A percentile compares a stretch with the other conserved stretches of the same genome.
Conservation (phyloP, 805 yeast genomes). For the Gaillardinia entomophila region DNA sequence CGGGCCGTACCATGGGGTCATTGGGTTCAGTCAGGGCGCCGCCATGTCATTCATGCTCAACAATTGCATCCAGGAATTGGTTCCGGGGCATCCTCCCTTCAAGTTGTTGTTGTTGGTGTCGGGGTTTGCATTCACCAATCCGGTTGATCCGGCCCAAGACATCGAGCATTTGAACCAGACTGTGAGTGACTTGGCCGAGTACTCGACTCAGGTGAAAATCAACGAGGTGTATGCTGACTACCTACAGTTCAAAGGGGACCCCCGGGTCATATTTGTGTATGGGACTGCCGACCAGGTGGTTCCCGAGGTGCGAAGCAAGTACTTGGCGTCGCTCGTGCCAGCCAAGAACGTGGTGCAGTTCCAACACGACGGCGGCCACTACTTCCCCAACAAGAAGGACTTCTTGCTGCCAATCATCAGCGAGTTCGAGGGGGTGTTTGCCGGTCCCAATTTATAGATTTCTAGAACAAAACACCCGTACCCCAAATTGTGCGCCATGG, state of each 20-base stretch:
- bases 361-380: conserved; percentile 34
- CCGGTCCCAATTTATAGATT: conserved; percentile 2
- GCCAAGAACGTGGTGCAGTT: conserved; percentile 9
- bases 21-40: conserved; percentile 42
- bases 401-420: conserved; percentile 13
- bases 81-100: conserved; percentile 21
- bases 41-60: conserved; percentile 28
- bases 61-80: conserved; percentile 13
- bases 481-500: conserved; percentile 7
- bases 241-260: conserved; percentile 9
- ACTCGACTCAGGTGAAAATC: conserved; percentile 12
- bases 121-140: conserved; percentile 30
- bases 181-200: conserved; percentile 18
- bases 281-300: conserved; percentile 29
- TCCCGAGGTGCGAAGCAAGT: conserved; percentile 23
- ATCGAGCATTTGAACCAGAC: conserved; percentile 11
- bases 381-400: conserved; percentile 23
- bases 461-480: not conserved
- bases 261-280: conserved; percentile 19
- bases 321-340: conserved; percentile 15
- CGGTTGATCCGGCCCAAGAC: conserved; percentile 9
- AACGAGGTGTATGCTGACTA: conserved; percentile 12
- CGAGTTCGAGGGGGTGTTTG: conserved; percentile 9
- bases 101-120: conserved; percentile 24
- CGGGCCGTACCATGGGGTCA: conserved; percentile 38